Percentiles rank a stretch among this genome's conserved stretches.
These are phyloP conservation scores for Plasmopara halstedii DNA, from an alignment of 352 stramenopile species.

Conservation along the genomic window DNA sequence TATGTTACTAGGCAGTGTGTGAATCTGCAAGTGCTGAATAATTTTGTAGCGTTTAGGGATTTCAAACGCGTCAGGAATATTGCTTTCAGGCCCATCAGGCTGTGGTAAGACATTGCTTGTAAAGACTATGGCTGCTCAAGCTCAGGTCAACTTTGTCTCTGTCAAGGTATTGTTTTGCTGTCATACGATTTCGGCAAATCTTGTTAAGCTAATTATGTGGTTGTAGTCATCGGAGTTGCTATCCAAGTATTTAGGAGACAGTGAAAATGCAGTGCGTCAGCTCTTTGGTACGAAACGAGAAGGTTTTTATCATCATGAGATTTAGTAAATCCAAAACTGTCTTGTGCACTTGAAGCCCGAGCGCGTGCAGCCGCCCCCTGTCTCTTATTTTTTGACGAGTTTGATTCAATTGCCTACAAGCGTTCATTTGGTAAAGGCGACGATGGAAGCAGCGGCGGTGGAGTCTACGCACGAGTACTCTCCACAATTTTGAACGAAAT, in stretches of 20 bases:
- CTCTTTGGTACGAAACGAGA: constrained; percentile 52
- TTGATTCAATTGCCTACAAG: constrained; percentile 76
- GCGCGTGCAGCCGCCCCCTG: constrained; percentile 64
- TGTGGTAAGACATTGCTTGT: constrained; percentile 81
- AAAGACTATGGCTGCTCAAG: constrained; percentile 48
- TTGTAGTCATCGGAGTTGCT: constrained; percentile 70
- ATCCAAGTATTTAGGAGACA: constrained; percentile 86
- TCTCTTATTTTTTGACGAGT: constrained; percentile 82
- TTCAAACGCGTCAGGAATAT: constrained; percentile 55
- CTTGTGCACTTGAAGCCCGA: constrained; percentile 29
- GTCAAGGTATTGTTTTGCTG: constrained; percentile 45
- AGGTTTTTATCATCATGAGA: background rate
- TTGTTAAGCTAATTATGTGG: constrained; percentile 5
- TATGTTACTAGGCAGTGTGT: constrained; percentile 15
- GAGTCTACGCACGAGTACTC: constrained; percentile 71
- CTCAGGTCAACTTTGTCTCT: constrained; percentile 69
- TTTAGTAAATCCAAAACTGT: background rate
- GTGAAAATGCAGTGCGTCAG: constrained; percentile 68
- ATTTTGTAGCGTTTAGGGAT: constrained; percentile 49
- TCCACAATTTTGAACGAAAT: constrained; percentile 85
- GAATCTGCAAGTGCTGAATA: background rate
- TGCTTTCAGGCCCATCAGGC: constrained; percentile 71
- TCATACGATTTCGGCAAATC: no score
- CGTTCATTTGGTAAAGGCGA: constrained; percentile 46
- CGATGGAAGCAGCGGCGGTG: constrained; percentile 29